Conservation (phyloP, 805 yeast genomes). For the Lachancea dasiensis region DNA sequence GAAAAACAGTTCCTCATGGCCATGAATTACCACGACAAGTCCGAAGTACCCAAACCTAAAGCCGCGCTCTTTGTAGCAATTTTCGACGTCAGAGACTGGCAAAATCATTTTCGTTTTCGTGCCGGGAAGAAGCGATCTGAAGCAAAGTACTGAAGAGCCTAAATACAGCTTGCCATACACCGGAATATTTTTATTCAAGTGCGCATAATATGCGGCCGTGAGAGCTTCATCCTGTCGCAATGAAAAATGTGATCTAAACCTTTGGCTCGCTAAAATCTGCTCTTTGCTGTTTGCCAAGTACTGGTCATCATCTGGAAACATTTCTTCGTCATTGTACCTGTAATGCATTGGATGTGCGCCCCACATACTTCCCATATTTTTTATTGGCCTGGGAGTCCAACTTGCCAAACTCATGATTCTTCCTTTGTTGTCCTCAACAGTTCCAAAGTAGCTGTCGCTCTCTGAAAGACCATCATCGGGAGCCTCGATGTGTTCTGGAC, state of each 20-base stretch:
- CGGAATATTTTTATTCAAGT: constrained; percentile 66
- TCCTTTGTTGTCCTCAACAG: background rate
- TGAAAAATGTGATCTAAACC: constrained; percentile 63
- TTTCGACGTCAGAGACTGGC: constrained; percentile 70
- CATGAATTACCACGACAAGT: constrained; percentile 60
- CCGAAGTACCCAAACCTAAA: constrained; percentile 66
- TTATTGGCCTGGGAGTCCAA: constrained; percentile 9
- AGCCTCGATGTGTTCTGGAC: background rate
- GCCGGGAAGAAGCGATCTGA: constrained; percentile 74
- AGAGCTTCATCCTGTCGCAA: constrained; percentile 46
- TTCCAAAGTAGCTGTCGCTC: background rate
- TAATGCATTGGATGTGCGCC: constrained; percentile 59
- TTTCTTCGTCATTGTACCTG: constrained; percentile 32
- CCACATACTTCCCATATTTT: constrained; percentile 41
- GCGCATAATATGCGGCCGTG: constrained; percentile 63
- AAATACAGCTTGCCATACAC: constrained; percentile 78
- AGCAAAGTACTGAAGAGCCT: constrained; percentile 66
- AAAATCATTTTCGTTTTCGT: constrained; percentile 73
- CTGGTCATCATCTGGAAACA: constrained; percentile 44
- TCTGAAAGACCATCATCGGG: background rate
- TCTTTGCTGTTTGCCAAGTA: constrained; percentile 42
- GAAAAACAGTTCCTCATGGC: constrained; percentile 69
- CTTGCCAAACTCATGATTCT: constrained; percentile 3
- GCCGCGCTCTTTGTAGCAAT: constrained; percentile 60
- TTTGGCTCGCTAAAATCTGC: constrained; percentile 42